Evolutionary conservation across 2,329 filamentous ascomycete genomes (phyloP), one percentile per base, ranked within the genome.

Genomic region (Colletotrichum liaoningense): DNA sequence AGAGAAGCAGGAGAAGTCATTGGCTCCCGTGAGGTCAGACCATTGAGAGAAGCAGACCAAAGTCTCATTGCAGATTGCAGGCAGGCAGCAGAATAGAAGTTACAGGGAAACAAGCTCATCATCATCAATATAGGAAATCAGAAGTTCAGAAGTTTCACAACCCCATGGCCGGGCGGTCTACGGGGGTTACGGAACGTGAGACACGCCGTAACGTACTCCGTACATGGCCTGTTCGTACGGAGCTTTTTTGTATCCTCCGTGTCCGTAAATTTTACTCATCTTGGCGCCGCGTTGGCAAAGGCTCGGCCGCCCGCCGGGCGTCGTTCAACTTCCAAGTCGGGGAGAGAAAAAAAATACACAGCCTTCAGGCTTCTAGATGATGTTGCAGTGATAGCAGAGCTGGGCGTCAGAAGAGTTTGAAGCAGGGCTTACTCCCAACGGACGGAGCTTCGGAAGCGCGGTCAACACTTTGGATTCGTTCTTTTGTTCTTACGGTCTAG

Each of bases 391-490:
- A 14, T 14, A 2, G 28, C 5, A 19, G 9, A n/a, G 24, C 42
- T 19, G 22, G 35, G 46, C 38, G 26, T 49, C 58, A 22, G 42
- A 22, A 22, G 16, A 33, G 22, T 5, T 55, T 26, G 52, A 14
- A 4, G 30, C 57, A 33, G 30, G 33, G 19, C 46, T 49, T 49
- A 19, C 19, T 35, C 42, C 19, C 33, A 14, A 62, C 30, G 26
- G 59, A 28, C 52, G 59, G 67, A 58, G 8, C 24, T 46, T 59
- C 67, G 42, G 67, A 70, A 52, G 55, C 52, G 38, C 67, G 62
- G 22, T 30, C 38, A 38, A 42, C 5, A 63, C 19, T 22, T 26
- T 46, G 24, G 7, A 11, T n/a, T n/a, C 19, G 28, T 11, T 19
- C 56, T 28, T n/a, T n/a, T 22, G 2, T 56, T 24, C 22, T 28